Evolutionary conservation across 2,329 filamentous ascomycete species (phyloP), one percentile per base, ranked within the genome.

Genomic region (Aschersonia sp.): DNA sequence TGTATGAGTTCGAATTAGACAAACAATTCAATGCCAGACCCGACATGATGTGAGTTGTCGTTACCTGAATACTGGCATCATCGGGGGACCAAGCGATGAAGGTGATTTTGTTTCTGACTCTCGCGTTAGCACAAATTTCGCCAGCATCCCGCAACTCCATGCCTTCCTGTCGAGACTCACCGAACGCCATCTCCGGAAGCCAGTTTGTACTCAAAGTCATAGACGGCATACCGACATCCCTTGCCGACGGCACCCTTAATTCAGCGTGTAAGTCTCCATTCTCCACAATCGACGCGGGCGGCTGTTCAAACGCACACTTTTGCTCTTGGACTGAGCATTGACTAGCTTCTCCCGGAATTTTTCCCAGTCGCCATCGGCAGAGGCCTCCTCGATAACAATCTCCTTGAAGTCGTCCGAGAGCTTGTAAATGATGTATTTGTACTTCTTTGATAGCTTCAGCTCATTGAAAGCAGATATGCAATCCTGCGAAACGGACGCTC

Each of bases 351-450:
- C 71, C 59, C 84, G 83, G 77, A 89, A 88, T 54, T 60, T 67
- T 50, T 84, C 78, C 73, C 79, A 91, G 67, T 89, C 79, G 56
- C 69, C 69, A 58, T 81, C 73, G 52, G 69, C 70, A 50, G 80
- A 84, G 48, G 78, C 74, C 65, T 86, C 80, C 68, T 91, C 85
- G 58, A 92, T 79, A 51, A 85, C 81, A 64, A 92, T 88, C 70
- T 87, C 69, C 70, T 83, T 87, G 76, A 81, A 80, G 73, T 89
- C 77, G 68, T 89, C 84, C 55, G 81, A 83, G 64, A 92, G 80
- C 77, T 89, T 88, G 82, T 78, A 91, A 75, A 92, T 80, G 72
- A 92, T 84, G 77, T 78, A 94, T 72, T 88, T 89, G 73, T 80
- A 75, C 73, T 79, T 80, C 71, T 89, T 89, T 69, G 70, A 74